phyloP scores from a whole-genome alignment of 2,329 filamentous ascomycete genomes.

The Fusarium phyllophilum region DNA sequence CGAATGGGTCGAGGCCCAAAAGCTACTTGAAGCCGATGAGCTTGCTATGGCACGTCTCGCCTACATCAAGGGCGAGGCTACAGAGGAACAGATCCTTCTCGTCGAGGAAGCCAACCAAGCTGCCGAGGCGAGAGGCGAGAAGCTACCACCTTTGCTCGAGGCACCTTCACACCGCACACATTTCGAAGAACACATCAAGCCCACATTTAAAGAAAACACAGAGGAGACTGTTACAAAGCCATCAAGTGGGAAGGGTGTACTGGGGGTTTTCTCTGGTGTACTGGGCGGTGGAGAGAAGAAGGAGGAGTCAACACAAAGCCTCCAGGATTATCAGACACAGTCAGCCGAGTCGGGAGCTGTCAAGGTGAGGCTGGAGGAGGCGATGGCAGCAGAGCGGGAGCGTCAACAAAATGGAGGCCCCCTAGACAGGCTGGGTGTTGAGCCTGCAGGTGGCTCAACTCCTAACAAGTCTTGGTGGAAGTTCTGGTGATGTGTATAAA shows the following conservation, averaged over 20 bases:
- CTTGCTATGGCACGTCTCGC: constrained; percentile 68
- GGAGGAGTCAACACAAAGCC: constrained; percentile 25
- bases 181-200: constrained; percentile 50
- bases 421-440: constrained; percentile 61
- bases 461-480: constrained; percentile 65
- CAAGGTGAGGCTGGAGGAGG: constrained; percentile 52
- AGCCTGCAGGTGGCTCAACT: constrained; percentile 41
- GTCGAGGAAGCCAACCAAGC: constrained; percentile 66
- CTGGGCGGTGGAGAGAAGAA: constrained; percentile 43
- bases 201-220: constrained; percentile 42
- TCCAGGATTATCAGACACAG: constrained; percentile 31
- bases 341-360: constrained; percentile 15
- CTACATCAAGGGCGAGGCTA: constrained; percentile 68
- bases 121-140: constrained; percentile 57
- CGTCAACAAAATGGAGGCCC: constrained; percentile 62
- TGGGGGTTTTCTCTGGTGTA: constrained; percentile 49
- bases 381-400: constrained; percentile 60
- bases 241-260: constrained; percentile 50
- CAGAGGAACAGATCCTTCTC: constrained; percentile 64
- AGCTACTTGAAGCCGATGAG: constrained; percentile 63
- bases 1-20: constrained; percentile 67
- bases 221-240: constrained; percentile 29
- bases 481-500: constrained; percentile 47
- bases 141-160: constrained; percentile 63
- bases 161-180: constrained; percentile 54